phyloP scores from a whole-genome alignment of 192 early-diverging fungal genomes.

The Coemansia sp. region DNA sequence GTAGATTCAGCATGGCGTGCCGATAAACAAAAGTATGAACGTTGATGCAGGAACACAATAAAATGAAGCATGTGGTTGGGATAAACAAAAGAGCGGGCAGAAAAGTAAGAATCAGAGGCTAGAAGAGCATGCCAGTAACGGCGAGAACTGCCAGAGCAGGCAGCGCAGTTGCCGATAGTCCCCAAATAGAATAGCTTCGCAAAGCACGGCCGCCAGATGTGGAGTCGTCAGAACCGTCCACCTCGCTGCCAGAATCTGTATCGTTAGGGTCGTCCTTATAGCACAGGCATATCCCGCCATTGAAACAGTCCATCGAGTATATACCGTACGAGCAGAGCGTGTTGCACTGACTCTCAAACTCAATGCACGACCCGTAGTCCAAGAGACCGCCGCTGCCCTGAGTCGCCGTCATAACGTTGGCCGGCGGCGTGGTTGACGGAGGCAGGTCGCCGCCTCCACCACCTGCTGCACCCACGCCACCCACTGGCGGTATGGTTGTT shows the following conservation, averaged over 20 bases:
- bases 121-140: slow-evolving; percentile 19
- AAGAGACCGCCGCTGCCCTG: slow-evolving; percentile 37
- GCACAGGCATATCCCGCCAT: slow-evolving; percentile 48
- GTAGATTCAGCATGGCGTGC: not conserved
- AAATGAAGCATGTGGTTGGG: not conserved
- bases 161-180: slow-evolving; percentile 14
- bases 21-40: not conserved
- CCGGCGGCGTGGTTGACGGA: slow-evolving; percentile 7
- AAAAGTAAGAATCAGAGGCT: slow-evolving; percentile 10
- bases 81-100: slow-evolving; percentile 1
- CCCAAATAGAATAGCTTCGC: slow-evolving; percentile 14
- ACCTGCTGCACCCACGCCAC: slow-evolving; percentile 22
- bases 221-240: slow-evolving; percentile 7
- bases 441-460: slow-evolving; percentile 31
- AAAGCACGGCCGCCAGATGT: slow-evolving; percentile 12
- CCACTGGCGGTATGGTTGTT: not conserved
- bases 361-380: slow-evolving; percentile 40
- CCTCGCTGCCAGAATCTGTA: slow-evolving; percentile 1
- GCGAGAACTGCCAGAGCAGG: slow-evolving; percentile 20
- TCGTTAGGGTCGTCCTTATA: slow-evolving; percentile 22
- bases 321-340: slow-evolving; percentile 35
- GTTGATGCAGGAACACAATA: too few species aligned
- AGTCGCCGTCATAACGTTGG: slow-evolving; percentile 42
- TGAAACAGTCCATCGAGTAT: slow-evolving; percentile 41
- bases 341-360: slow-evolving; percentile 49